Conservation (phyloP, 1,139 yeast species). For the Yamadazyma sp. region DNA sequence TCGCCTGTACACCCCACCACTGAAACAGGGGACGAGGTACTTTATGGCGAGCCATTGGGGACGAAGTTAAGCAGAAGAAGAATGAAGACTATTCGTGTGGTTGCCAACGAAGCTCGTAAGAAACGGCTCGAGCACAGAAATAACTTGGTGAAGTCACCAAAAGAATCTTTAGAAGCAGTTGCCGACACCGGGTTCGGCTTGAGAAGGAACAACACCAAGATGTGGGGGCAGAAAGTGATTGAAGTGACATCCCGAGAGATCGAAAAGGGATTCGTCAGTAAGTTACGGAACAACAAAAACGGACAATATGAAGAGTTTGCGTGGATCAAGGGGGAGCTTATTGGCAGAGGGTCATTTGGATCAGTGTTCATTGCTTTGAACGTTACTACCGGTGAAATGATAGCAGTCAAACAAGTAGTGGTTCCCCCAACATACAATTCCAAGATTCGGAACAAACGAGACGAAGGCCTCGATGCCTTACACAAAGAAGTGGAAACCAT, state of each 20-base stretch:
- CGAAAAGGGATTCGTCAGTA: constrained; percentile 57
- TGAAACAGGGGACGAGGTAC: constrained; percentile 35
- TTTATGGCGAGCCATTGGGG: constrained; percentile 32
- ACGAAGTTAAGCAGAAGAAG: constrained; percentile 32
- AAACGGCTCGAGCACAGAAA: constrained; percentile 43
- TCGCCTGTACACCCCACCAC: constrained; percentile 33
- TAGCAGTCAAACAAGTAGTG: constrained; percentile 94
- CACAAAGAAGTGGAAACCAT: constrained; percentile 91
- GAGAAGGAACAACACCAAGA: constrained; percentile 81
- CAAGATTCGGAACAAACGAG: constrained; percentile 16
- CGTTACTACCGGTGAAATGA: constrained; percentile 97
- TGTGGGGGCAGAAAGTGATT: constrained; percentile 95
- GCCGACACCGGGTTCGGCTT: constrained; percentile 28
- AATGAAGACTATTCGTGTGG: constrained; percentile 87
- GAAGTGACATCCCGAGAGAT: constrained; percentile 83
- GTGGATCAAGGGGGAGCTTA: constrained; percentile 97
- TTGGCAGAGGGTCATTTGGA: constrained; percentile 98
- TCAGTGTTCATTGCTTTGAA: constrained; percentile 89
- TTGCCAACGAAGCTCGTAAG: constrained; percentile 81
- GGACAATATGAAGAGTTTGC: constrained; percentile 84
- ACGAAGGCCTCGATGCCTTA: constrained; percentile 76
- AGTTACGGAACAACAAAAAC: constrained; percentile 54
- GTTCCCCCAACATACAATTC: constrained; percentile 28
- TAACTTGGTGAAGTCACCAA: constrained; percentile 8
- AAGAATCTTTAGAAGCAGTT: constrained; percentile 5